phyloP scores from a whole-genome alignment of 225 moss, liverwort and hornwort genomes.

The Sphagnum contortum region DNA sequence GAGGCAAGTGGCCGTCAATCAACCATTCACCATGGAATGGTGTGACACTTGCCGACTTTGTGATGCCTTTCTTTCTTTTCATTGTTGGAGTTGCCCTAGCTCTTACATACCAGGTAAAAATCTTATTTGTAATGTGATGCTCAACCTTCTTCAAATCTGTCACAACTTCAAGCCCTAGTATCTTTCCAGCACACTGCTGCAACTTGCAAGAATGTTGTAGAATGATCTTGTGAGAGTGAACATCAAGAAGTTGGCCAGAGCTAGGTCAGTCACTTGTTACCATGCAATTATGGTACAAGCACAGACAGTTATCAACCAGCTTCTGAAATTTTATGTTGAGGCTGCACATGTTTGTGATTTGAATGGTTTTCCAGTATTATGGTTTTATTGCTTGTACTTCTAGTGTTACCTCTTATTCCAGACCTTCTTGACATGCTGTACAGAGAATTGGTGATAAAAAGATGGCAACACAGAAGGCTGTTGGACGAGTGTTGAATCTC shows the following conservation, averaged over 20 bases:
- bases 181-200: slow-evolving; percentile 1
- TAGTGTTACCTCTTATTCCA: not conserved
- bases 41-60: slow-evolving; percentile 49
- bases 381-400: no score
- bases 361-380: no score
- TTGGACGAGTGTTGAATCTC: slow-evolving; percentile 31
- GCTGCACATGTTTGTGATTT: no score
- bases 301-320: no score
- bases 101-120: slow-evolving; percentile 32
- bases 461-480: slow-evolving; percentile 34
- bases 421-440: not conserved
- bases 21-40: slow-evolving; percentile 68
- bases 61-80: slow-evolving; percentile 62
- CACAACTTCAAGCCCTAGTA: not conserved
- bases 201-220: not conserved
- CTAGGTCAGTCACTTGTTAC: no score
- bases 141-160: not conserved
- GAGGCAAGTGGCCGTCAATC: slow-evolving; percentile 43
- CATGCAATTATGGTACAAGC: no score
- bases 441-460: slow-evolving; percentile 34
- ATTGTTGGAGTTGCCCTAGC: slow-evolving; percentile 60
- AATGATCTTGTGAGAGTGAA: not conserved
- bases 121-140: not conserved
- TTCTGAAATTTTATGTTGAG: no score
- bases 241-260: not conserved